Evolutionary conservation across 192 early-diverging fungal genomes (phyloP).

Genomic region (Dispira simplex): DNA sequence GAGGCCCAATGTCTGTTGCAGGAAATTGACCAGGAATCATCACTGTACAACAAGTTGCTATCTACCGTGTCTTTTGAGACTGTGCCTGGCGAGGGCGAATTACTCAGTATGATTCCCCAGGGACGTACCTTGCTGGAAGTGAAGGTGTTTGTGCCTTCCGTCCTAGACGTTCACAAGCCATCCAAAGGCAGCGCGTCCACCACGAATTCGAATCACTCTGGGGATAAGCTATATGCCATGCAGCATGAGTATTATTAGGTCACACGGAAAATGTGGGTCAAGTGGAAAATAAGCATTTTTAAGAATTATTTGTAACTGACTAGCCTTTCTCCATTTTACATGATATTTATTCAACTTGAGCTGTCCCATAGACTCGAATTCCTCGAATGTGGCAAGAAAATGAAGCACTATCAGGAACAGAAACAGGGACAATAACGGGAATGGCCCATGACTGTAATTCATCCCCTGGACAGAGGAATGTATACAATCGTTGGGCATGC

Average conservation of each 20-base stretch:
- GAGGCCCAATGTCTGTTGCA: background rate
- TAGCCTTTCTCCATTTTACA: no score
- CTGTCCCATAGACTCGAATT: no score
- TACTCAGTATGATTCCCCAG: background rate
- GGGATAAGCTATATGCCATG: background rate
- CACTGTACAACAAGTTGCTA: constrained; percentile 2
- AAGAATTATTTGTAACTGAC: no score
- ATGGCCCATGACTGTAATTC: no score
- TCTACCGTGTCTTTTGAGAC: constrained; percentile 6
- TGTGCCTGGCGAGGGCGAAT: background rate
- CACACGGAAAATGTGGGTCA: no score
- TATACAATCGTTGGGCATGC: no score
- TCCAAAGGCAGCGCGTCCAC: background rate
- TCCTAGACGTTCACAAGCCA: background rate
- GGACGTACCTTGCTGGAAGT: constrained; percentile 8
- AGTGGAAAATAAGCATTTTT: no score
- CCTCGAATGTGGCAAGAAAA: no score
- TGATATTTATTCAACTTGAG: no score
- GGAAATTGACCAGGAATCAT: background rate
- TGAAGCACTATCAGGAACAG: no score
- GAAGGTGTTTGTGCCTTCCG: constrained; percentile 6
- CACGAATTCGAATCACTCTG: background rate
- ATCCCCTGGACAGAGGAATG: no score
- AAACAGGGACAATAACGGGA: no score
- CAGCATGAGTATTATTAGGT: constrained; percentile 5